Percentiles rank a stretch among this genome's conserved stretches.
Conservation (phyloP, 208 protist genomes). For the Crithidia acanthocephali region DNA sequence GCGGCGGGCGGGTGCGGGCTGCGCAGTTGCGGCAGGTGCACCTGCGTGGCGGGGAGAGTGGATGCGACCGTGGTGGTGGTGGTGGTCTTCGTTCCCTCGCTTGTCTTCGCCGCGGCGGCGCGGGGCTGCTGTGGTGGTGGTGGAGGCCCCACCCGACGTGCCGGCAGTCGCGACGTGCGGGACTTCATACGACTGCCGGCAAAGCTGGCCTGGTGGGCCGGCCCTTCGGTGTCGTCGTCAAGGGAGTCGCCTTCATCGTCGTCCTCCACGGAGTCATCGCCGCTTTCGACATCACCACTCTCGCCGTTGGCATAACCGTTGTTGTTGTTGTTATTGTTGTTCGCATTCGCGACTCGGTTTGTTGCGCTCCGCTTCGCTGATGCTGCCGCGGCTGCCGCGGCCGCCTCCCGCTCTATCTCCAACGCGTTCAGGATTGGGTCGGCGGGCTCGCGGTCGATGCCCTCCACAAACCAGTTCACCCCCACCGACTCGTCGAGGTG, state of each 20-base stretch:
- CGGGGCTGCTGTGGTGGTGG: neutral
- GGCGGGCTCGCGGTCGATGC: constrained; percentile 39
- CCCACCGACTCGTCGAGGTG: constrained; percentile 49
- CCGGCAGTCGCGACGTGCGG: constrained; percentile 6
- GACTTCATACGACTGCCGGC: constrained; percentile 21
- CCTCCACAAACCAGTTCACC: constrained; percentile 68
- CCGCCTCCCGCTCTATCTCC: constrained; percentile 20
- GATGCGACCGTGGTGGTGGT: neutral
- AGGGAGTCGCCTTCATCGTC: constrained; percentile 27
- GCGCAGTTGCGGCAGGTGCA: neutral
- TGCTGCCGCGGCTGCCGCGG: neutral
- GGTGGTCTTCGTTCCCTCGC: neutral
- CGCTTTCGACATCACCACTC: neutral
- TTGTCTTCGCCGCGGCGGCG: neutral
- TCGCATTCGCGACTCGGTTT: neutral
- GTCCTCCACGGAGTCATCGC: neutral
- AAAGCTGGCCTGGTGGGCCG: constrained; percentile 6
- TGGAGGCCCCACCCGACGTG: neutral
- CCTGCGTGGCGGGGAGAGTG: neutral
- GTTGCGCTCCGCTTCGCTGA: neutral
- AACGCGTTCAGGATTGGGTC: constrained; percentile 26
- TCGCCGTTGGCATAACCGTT: neutral
- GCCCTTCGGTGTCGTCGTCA: constrained; percentile 5
- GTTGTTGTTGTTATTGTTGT: neutral
- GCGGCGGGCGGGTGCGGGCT: neutral